Conservation (phyloP, 306 rosid species). For the Prunus armeniaca region DNA sequence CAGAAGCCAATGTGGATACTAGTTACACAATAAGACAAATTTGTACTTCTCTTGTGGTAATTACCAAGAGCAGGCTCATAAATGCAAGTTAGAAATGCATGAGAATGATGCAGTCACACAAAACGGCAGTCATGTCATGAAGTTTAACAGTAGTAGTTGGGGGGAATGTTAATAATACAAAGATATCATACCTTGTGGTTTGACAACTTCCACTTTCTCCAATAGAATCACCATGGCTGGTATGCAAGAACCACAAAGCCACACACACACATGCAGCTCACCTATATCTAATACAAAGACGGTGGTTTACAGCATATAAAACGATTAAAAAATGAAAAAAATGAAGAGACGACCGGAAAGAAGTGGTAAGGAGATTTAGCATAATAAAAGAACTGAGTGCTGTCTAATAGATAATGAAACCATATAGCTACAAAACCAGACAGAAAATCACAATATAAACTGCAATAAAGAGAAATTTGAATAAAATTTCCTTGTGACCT, state of each 20-base stretch:
- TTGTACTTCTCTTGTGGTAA: background rate
- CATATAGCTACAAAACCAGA: background rate
- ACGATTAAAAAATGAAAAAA: background rate
- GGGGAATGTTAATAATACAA: slow-evolving; percentile 7
- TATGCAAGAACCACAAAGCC: background rate
- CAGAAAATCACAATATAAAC: slow-evolving; percentile 7
- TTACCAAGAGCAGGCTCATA: background rate
- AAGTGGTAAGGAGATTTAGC: background rate
- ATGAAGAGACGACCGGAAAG: background rate
- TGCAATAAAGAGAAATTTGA: background rate
- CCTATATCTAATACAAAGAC: background rate
- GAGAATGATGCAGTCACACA: background rate
- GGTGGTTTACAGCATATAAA: background rate
- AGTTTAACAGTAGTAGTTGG: background rate
- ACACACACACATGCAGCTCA: background rate
- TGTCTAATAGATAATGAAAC: background rate
- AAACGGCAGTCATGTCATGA: background rate
- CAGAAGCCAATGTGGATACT: no score
- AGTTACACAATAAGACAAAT: background rate
- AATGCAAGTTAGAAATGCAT: background rate
- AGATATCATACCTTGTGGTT: slow-evolving; percentile 13
- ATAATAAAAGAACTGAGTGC: background rate
- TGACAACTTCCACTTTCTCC: slow-evolving; percentile 11
- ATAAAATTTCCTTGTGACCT: background rate
- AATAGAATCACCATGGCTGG: slow-evolving; percentile 22